Conservation (phyloP, 1,284 basidiomycete genomes). For the Sanghuangporus weigelae region DNA sequence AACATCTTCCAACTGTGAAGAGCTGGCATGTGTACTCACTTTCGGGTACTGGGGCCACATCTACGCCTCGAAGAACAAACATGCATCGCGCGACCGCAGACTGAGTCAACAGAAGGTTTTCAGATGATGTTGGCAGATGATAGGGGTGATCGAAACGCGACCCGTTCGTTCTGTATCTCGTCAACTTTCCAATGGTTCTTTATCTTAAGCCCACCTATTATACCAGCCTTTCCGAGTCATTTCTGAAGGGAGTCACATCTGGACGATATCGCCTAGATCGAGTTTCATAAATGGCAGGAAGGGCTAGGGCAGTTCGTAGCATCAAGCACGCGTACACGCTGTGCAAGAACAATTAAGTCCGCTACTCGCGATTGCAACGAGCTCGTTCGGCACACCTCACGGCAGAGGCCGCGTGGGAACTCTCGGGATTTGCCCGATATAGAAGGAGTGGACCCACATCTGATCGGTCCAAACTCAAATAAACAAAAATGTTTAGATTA, state of each 20-base stretch:
- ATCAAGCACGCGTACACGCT: not conserved
- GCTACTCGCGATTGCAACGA: not conserved
- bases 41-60: too few species aligned
- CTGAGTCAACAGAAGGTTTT: not conserved
- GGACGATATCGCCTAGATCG: not conserved
- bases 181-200: not conserved
- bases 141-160: not conserved
- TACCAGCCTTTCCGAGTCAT: not conserved
- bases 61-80: too few species aligned
- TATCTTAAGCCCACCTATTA: not conserved
- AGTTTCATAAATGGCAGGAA: not conserved
- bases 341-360: not conserved
- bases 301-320: not conserved
- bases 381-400: not conserved
- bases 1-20: not conserved
- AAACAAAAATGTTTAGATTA: too few species aligned
- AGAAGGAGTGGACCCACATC: not conserved
- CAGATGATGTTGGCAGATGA: not conserved
- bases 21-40: too few species aligned
- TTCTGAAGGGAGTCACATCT: not conserved
- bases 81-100: too few species aligned
- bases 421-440: constrained; percentile 1
- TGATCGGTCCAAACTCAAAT: too few species aligned
- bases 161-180: not conserved
- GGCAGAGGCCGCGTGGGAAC: not conserved